These are phyloP conservation scores for Penicillium sp. DNA, from an alignment of 2,329 filamentous ascomycete genomes.

Conservation along the genomic window DNA sequence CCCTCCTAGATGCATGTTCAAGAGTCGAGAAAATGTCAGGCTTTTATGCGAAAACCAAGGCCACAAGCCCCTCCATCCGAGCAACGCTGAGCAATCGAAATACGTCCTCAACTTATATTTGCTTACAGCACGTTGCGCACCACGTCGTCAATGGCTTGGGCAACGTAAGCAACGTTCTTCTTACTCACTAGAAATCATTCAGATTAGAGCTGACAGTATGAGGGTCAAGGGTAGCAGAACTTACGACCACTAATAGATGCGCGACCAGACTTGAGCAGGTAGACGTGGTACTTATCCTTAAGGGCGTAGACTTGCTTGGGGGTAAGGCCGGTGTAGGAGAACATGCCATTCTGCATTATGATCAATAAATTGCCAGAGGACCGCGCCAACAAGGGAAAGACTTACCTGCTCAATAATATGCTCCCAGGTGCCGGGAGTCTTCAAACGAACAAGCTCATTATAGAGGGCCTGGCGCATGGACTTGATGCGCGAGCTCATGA, in stretches of 20 bases:
- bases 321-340: constrained; percentile 70
- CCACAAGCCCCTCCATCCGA: neutral
- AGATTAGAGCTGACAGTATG: constrained; percentile 4
- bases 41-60: constrained; percentile 1
- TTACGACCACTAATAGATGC: constrained; percentile 47
- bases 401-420: constrained; percentile 93
- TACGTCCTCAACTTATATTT: constrained; percentile 6
- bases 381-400: neutral
- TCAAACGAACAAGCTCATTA: constrained; percentile 77
- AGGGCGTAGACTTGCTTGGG: constrained; percentile 49
- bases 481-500: constrained; percentile 94
- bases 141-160: constrained; percentile 43
- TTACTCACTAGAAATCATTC: constrained; percentile 39
- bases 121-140: constrained; percentile 40
- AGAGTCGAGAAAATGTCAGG: neutral
- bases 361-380: neutral
- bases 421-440: constrained; percentile 92
- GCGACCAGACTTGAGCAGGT: constrained; percentile 46
- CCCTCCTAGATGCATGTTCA: constrained; percentile 22
- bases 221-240: constrained; percentile 10
- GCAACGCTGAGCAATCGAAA: constrained; percentile 10
- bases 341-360: constrained; percentile 70
- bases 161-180: constrained; percentile 46
- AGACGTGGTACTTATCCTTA: constrained; percentile 49
- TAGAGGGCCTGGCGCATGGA: constrained; percentile 81